A percentile compares a stretch with the other conserved stretches of the same genome.
These are phyloP conservation scores for Rickenella mellea DNA, from an alignment of 768 basidiomycete species.

Conservation along the genomic window DNA sequence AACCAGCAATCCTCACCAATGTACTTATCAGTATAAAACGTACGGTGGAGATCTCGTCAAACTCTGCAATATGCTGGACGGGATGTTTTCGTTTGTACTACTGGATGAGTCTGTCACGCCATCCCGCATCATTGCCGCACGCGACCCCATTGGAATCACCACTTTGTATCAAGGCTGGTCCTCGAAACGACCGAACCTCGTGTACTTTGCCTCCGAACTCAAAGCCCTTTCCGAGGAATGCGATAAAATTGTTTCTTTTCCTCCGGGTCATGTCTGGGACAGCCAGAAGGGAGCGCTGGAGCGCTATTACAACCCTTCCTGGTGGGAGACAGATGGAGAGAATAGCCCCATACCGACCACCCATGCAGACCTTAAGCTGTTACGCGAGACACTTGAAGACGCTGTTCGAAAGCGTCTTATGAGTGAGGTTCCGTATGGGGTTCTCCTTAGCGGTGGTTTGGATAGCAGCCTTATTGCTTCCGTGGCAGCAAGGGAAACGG, in stretches of 20 bases:
- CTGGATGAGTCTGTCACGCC: slow-evolving; percentile 89
- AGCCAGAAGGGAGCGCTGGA: slow-evolving; percentile 67
- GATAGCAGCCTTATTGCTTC: slow-evolving; percentile 95
- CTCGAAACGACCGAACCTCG: slow-evolving; percentile 69
- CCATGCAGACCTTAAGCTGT: slow-evolving; percentile 50
- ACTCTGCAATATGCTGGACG: slow-evolving; percentile 78
- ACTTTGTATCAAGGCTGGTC: slow-evolving; percentile 97
- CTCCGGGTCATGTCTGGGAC: slow-evolving; percentile 95
- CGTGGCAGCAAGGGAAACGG: slow-evolving; percentile 91
- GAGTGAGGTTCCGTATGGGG: slow-evolving; percentile 98
- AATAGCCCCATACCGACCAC: slow-evolving; percentile 48
- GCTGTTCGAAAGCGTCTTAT: slow-evolving; percentile 93
- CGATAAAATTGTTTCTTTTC: slow-evolving; percentile 91
- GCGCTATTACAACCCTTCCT: slow-evolving; percentile 81
- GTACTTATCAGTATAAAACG: slow-evolving; percentile 61
- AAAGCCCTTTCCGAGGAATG: slow-evolving; percentile 88
- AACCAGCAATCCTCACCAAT: too few species aligned
- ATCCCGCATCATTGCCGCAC: slow-evolving; percentile 85
- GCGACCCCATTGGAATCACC: slow-evolving; percentile 96
- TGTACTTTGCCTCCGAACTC: slow-evolving; percentile 94
- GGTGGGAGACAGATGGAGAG: slow-evolving; percentile 84
- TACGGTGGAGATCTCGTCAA: slow-evolving; percentile 63
- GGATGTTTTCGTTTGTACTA: slow-evolving; percentile 98
- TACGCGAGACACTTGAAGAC: slow-evolving; percentile 79
- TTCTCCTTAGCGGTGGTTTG: slow-evolving; percentile 88